Evolutionary conservation across 495 filamentous ascomycete species (phyloP), one percentile per base, ranked within the genome.

Genomic region (Xylaria venustula): DNA sequence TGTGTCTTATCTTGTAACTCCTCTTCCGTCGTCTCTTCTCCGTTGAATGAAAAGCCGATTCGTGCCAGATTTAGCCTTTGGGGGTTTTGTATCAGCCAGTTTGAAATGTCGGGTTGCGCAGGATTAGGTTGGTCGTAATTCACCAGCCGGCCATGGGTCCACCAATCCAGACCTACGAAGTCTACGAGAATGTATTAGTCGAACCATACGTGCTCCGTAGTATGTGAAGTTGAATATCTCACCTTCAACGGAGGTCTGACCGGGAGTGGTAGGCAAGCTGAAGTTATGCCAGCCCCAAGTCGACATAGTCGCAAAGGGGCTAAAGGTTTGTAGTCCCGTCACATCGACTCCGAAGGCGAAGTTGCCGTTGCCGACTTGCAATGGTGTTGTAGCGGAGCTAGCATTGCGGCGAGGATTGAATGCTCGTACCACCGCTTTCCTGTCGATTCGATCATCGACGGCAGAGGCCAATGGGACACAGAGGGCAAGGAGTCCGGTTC

Each of bases 221-320:
- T n/a, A n/a, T n/a, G n/a, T n/a, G n/a, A n/a, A n/a, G n/a, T n/a
- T n/a, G n/a, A n/a, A n/a, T n/a, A 59, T 60, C 69, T 32, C 56
- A 77, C 72, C 74, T 30, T 72, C 63, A 9, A 75, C 55, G 8
- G 69, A 74, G 2, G 73, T 77, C 49, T 78, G 77, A 9, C 68
- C 67, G 14, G 61, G 58, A 0, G 75, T 77, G 15, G 74, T 79
- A 3, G 82, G 81, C 32, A 83, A 66, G 20, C 79, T 82, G 61
- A 81, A 80, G 64, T 85, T 85, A 72, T 85, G 81, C 82, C 81
- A 85, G 7, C 80, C 79, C 80, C 79, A 83, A 7, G 78, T 78
- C 2, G 79, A 83, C 59, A 86, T 72, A 6, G 77, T 85, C 42
- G 74, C 80, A 64, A 83, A 85, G 15, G 84, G 81, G 62, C 81